These are phyloP conservation scores for Calendula officinalis DNA, from an alignment of 129 eudicot genomes.

Conservation along the genomic window DNA sequence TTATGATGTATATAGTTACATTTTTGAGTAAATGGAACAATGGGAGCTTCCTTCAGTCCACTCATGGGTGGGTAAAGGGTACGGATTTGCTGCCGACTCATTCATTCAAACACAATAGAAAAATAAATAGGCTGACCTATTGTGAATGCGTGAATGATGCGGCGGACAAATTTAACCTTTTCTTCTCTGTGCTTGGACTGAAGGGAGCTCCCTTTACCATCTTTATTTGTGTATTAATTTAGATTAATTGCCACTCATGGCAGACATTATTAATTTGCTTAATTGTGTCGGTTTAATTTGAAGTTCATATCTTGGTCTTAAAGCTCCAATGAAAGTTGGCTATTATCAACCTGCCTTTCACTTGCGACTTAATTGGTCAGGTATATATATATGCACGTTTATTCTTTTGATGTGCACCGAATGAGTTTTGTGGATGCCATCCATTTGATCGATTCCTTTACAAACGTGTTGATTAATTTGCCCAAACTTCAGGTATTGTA, in stretches of 20 bases:
- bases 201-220: slow-evolving; percentile 72
- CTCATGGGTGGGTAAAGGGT: slow-evolving; percentile 60
- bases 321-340: slow-evolving; percentile 4
- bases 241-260: neutral
- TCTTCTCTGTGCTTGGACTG: slow-evolving; percentile 78
- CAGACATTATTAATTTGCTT: neutral
- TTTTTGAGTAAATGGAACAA: neutral
- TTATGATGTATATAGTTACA: neutral
- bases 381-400: too few species aligned
- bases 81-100: slow-evolving; percentile 77
- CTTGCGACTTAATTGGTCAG: neutral
- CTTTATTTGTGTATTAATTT: neutral
- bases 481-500: too few species aligned
- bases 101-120: slow-evolving; percentile 61
- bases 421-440: too few species aligned
- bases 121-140: slow-evolving; percentile 19
- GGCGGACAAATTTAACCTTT: slow-evolving; percentile 62
- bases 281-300: neutral
- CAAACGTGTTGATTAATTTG: too few species aligned
- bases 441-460: too few species aligned
- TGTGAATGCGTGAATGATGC: slow-evolving; percentile 80
- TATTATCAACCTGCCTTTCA: neutral
- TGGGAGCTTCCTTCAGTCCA: slow-evolving; percentile 84
- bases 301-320: neutral
- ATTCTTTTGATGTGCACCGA: too few species aligned